phyloP scores from a whole-genome alignment of 805 yeast genomes.

The Candida parachauliodes region DNA sequence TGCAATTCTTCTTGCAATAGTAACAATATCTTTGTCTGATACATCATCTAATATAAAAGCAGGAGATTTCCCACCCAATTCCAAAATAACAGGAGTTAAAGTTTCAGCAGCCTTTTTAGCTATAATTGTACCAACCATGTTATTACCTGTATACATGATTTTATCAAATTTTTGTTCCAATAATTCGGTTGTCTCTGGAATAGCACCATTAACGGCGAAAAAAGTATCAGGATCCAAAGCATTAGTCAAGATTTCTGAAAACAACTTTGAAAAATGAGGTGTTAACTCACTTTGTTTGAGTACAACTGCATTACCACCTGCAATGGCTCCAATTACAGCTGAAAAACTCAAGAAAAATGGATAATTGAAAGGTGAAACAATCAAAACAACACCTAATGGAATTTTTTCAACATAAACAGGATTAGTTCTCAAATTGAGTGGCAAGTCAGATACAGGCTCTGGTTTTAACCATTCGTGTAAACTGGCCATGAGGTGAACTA shows the following conservation, averaged over 20 bases:
- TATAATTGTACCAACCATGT: conserved; percentile 70
- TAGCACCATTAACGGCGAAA: conserved; percentile 68
- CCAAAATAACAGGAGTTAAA: conserved; percentile 75
- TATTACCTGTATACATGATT: conserved; percentile 85
- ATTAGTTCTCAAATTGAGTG: conserved; percentile 29
- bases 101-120: conserved; percentile 77
- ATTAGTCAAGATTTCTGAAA: conserved; percentile 50
- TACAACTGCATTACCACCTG: conserved; percentile 80
- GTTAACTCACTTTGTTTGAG: conserved; percentile 73
- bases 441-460: conserved; percentile 33
- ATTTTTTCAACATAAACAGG: conserved; percentile 32
- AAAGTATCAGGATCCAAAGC: conserved; percentile 55
- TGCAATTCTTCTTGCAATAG: conserved; percentile 54
- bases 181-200: conserved; percentile 57
- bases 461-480: conserved; percentile 62
- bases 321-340: conserved; percentile 75
- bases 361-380: conserved; percentile 78
- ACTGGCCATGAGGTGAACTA: conserved; percentile 54
- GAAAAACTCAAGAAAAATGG: conserved; percentile 61
- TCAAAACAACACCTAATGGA: conserved; percentile 62
- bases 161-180: conserved; percentile 69
- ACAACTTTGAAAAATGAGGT: conserved; percentile 54
- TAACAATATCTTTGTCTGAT: conserved; percentile 37
- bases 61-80: conserved; percentile 92
- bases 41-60: conserved; percentile 58